Evolutionary conservation across 2,329 filamentous ascomycete species (phyloP), one percentile per base, ranked within the genome.

Genomic region (Metarhizium robertsii): DNA sequence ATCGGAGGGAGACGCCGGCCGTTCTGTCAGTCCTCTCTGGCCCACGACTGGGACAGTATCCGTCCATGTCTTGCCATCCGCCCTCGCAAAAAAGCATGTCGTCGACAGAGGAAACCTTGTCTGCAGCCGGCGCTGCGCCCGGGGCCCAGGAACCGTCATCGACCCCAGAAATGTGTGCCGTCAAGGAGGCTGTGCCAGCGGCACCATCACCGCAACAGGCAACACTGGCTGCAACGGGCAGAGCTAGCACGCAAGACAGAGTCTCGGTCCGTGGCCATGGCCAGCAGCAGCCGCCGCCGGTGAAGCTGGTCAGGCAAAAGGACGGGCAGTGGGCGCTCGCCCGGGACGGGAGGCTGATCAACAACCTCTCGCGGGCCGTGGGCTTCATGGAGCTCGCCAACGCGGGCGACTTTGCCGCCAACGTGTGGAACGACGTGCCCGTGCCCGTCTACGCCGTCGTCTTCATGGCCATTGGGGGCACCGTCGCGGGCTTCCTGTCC

Each of bases 361-460:
- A 69, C 56, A 64, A 71, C 18, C 61, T 71, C 1, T 58, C 63
- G 25, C 62, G 62, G 30, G 63, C 62, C 4, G 66, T 80, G 1
- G 80, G 78, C 0, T 76, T 77, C 50, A 73, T 83, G 18, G 79
- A 83, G 57, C 69, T 81, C 2, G 76, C 76, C 53, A 83, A 83
- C 61, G 77, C 78, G 0, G 73, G 74, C 2, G 79, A 83, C 60
- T 82, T 82, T 54, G 77, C 79, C 0, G 79, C 79, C 55, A 82
- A 83, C 54, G 73, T 82, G 1, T 83, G 77, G 76, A 82, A 83
- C 59, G 59, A 74, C 1, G 66, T 73, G 0, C 79, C 79, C 0
- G 71, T 79, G 0, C 79, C 79, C 0, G 59, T 62, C 1, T 75
- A 75, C 52, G 79, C 77, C 8, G 65, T 74, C 0, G 71, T 74